phyloP scores from a whole-genome alignment of 2,329 filamentous ascomycete genomes.

The Alternaria triticina region DNA sequence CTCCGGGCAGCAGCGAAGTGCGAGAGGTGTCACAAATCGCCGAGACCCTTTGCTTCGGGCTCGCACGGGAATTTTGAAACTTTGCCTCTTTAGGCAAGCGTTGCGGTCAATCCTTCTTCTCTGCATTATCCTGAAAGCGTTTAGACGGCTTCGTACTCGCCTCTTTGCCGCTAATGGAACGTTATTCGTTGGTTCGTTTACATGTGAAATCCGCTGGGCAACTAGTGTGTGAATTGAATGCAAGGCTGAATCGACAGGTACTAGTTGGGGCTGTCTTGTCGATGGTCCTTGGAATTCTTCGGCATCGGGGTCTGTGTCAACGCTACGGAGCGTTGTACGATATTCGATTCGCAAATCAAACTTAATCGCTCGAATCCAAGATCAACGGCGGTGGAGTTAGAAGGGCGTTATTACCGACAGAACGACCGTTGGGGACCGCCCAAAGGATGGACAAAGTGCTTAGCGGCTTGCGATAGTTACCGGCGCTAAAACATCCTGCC shows the following conservation, averaged over 20 bases:
- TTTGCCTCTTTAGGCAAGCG: slow-evolving; percentile 17
- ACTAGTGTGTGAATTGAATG: not conserved
- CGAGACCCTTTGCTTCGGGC: slow-evolving; percentile 8
- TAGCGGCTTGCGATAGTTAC: slow-evolving; percentile 23
- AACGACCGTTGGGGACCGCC: slow-evolving; percentile 16
- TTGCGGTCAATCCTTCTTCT: slow-evolving; percentile 12
- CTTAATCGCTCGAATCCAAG: slow-evolving; percentile 1
- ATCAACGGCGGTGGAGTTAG: not conserved
- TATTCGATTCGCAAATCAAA: not conserved
- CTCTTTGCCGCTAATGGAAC: not conserved
- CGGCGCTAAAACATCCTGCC: slow-evolving; percentile 17
- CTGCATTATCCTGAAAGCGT: slow-evolving; percentile 2
- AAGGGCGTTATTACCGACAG: slow-evolving; percentile 10
- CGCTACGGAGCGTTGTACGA: not conserved
- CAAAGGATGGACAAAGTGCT: slow-evolving; percentile 16
- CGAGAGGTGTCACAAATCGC: slow-evolving; percentile 4
- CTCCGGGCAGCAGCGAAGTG: not conserved
- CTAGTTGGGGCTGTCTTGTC: not conserved
- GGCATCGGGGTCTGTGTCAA: not conserved
- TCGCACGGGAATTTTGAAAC: slow-evolving; percentile 9
- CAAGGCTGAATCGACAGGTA: slow-evolving; percentile 11
- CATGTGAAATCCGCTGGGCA: not conserved
- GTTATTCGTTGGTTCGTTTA: slow-evolving; percentile 16
- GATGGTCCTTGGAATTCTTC: not conserved
- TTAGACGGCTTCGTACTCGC: slow-evolving; percentile 11